Conservation (phyloP, 495 filamentous ascomycete species). For the Talaromyces proteolyticus region DNA sequence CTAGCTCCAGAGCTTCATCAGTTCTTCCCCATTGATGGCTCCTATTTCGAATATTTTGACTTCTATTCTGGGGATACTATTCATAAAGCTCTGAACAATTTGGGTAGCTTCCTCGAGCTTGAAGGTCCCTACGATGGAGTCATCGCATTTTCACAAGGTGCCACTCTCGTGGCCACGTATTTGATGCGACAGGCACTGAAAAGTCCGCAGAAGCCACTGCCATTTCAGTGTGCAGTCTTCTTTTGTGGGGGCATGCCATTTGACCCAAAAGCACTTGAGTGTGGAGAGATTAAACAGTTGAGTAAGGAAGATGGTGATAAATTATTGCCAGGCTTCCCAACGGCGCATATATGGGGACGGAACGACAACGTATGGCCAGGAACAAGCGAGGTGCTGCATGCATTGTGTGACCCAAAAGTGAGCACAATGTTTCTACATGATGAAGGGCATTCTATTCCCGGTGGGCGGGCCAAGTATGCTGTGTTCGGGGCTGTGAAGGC, state of each 20-base stretch:
- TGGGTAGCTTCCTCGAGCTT: slow-evolving; percentile 10
- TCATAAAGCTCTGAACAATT: slow-evolving; percentile 12
- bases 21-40: slow-evolving; percentile 7
- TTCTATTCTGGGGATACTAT: slow-evolving; percentile 7
- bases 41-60: slow-evolving; percentile 17
- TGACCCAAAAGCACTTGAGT: slow-evolving; percentile 8
- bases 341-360: slow-evolving; percentile 18
- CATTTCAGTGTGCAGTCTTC: slow-evolving; percentile 22
- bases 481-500: slow-evolving; percentile 9
- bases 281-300: slow-evolving; percentile 9
- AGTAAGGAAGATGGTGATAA: slow-evolving; percentile 1
- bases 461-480: slow-evolving; percentile 11
- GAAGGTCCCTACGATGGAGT: slow-evolving; percentile 27
- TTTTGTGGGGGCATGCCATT: slow-evolving; percentile 10
- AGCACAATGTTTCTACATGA: slow-evolving; percentile 12
- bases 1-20: slow-evolving; percentile 11
- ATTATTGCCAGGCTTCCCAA: too few species aligned
- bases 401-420: slow-evolving; percentile 7
- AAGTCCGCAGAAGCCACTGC: background rate
- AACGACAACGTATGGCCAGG: slow-evolving; percentile 9
- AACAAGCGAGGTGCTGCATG: slow-evolving; percentile 4
- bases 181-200: slow-evolving; percentile 8
- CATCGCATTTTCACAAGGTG: slow-evolving; percentile 22
- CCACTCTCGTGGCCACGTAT: slow-evolving; percentile 13
- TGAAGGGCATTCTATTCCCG: slow-evolving; percentile 16